Base-by-base conservation (phyloP, 2,329 filamentous ascomycete genomes). In the Colletotrichum tanaceti region DNA sequence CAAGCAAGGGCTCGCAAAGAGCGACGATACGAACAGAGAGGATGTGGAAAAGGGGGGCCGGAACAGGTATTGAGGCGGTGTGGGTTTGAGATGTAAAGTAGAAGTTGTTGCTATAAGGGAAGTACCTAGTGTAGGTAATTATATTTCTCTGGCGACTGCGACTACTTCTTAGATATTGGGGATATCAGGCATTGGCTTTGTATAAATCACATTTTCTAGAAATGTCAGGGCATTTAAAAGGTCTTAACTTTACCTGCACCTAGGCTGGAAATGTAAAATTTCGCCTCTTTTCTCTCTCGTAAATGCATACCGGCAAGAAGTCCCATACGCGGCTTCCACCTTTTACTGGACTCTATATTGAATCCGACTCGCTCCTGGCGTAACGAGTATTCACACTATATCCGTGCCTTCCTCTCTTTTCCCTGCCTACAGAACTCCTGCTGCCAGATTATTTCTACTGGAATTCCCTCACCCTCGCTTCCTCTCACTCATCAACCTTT, bases 1-100 rank as follows among this genome's bases (percentile, higher is more conserved):
- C 2, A 61, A 73, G 49, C 76, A 78, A 71, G 67, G 67, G 20
- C 58, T 76, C 7, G 69, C 72, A 16, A 59, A 64, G 38, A 65
- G 64, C n/a, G 65, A 74, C 38, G 65, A 59, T 35, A 47, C 63
- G 5, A 44, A 38, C 4, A 44, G 47, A 16, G 49, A 66, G 44
- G 50, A 61, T 22, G 16, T 57, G 28, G 66, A 69, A 43, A 66
- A 22, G 50, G 44, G 63, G 13, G 10, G 5, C 10, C 24, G 61
- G 44, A 20, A 24, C 16, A 16, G 20, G n/a, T 35, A 13, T 4
- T 62, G 24, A 59, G 41, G 18, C n/a, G 14, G 9, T n/a, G 6
- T 49, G 9, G 9, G 10, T 16, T 39, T 16, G 20, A 24, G 28
- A 13, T 9, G 32, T 38, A 16, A 44, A 49, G 43, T 38, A 20